Evolutionary conservation across 83 land plant genomes (phyloP).

Genomic region (Picea abies): DNA sequence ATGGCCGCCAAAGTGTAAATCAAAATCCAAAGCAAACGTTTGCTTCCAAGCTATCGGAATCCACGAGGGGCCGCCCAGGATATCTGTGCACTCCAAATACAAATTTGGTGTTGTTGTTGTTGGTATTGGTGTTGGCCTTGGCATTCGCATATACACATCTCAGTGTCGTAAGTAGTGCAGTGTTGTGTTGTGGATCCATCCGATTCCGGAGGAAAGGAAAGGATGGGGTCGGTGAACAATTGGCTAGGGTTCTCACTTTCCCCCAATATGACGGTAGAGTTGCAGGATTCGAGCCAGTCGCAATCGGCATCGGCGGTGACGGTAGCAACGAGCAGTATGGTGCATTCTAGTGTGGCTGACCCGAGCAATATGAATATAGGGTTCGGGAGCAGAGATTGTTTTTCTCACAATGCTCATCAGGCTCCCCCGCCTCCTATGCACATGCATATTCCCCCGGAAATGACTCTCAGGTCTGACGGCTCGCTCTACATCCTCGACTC

Average conservation of each 20-base stretch:
- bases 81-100: too few relatives aligned
- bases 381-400: background rate
- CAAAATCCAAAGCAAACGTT: too few relatives aligned
- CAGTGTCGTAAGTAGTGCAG: too few relatives aligned
- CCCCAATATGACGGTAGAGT: constrained; percentile 13
- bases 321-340: background rate
- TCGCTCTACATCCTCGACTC: constrained; percentile 16
- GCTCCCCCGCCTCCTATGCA: too few relatives aligned
- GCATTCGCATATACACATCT: too few relatives aligned
- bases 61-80: too few relatives aligned
- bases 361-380: background rate
- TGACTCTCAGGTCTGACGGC: background rate
- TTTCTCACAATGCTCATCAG: background rate
- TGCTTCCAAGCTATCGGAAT: too few relatives aligned
- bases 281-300: constrained; percentile 17
- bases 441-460: background rate
- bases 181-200: too few relatives aligned
- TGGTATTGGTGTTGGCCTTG: too few relatives aligned
- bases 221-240: constrained; percentile 10
- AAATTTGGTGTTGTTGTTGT: too few relatives aligned
- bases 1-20: too few relatives aligned
- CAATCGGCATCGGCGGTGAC: background rate
- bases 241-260: constrained; percentile 20
- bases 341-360: background rate
- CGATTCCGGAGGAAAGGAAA: background rate